phyloP scores from a whole-genome alignment of 2,329 filamentous ascomycete species.

The Scytalidium sp. region DNA sequence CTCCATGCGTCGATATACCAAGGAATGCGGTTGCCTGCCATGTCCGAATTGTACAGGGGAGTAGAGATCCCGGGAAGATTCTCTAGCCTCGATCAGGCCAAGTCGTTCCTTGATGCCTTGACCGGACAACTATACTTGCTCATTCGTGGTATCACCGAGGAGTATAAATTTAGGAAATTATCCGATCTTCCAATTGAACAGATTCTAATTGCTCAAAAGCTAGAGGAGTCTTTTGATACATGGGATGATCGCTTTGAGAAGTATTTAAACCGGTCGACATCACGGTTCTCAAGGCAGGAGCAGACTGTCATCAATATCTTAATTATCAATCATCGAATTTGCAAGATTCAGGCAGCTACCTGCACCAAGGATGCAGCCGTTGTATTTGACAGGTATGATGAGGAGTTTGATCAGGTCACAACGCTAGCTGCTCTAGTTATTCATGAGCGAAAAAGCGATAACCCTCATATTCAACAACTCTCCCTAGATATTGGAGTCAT shows the following conservation, averaged over 20 bases:
- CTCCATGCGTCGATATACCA: not conserved
- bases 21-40: not conserved
- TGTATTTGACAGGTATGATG: not conserved
- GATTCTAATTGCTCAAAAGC: not conserved
- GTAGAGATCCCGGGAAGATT: not conserved
- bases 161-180: not conserved
- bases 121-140: not conserved
- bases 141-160: not conserved
- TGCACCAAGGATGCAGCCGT: not conserved
- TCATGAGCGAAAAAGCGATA: not conserved
- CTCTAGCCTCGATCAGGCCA: not conserved
- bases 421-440: not conserved
- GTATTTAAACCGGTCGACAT: not conserved
- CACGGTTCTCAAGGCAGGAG: not conserved
- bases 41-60: not conserved
- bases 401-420: not conserved
- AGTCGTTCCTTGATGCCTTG: not conserved
- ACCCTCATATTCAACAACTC: not conserved
- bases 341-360: not conserved
- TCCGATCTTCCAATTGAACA: not conserved
- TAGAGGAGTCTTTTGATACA: not conserved
- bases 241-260: not conserved
- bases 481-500: slow-evolving; percentile 14
- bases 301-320: not conserved
- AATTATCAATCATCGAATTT: not conserved